These are phyloP conservation scores for Brachypodium distachyon DNA, from an alignment of 202 grass and related monocot species.

Conservation along the genomic window DNA sequence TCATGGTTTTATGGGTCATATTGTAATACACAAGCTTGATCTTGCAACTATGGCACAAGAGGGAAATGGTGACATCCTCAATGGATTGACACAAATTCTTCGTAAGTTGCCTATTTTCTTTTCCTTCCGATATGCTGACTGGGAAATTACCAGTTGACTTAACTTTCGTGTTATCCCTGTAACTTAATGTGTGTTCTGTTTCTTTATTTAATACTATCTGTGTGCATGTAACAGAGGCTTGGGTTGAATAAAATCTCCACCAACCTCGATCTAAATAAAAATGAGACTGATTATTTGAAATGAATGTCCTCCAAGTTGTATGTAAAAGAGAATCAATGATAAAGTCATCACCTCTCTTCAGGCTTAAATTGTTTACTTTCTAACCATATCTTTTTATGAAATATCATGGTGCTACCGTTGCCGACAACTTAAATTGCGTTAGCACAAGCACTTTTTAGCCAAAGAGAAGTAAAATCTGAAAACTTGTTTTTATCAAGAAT, in stretches of 20 bases:
- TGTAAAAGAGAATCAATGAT: not conserved
- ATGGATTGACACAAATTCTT: conserved; percentile 85
- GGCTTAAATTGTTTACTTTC: not conserved
- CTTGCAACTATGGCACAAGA: conserved; percentile 87
- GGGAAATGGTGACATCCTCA: conserved; percentile 87
- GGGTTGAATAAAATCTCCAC: not conserved
- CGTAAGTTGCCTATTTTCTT: conserved; percentile 53
- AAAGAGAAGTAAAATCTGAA: not conserved
- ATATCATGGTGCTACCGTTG: not conserved
- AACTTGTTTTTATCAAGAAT: not conserved
- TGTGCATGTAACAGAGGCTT: not conserved
- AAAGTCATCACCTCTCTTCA: not conserved
- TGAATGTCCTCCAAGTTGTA: not conserved
- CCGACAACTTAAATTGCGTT: not conserved
- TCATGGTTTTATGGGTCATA: conserved; percentile 78
- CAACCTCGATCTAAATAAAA: not conserved
- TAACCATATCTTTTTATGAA: not conserved
- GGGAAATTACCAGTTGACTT: not conserved
- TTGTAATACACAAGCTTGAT: conserved; percentile 88
- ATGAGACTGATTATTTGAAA: conserved; percentile 7
- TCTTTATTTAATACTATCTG: not conserved
- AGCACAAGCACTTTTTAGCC: not conserved
- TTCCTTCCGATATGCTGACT: conserved; percentile 17
- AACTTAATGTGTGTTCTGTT: not conserved
- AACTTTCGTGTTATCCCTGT: not conserved